Percentiles rank a stretch among this genome's conserved stretches.
Evolutionary conservation across 768 basidiomycete species (phyloP).

Genomic region (Roridomyces roridus): DNA sequence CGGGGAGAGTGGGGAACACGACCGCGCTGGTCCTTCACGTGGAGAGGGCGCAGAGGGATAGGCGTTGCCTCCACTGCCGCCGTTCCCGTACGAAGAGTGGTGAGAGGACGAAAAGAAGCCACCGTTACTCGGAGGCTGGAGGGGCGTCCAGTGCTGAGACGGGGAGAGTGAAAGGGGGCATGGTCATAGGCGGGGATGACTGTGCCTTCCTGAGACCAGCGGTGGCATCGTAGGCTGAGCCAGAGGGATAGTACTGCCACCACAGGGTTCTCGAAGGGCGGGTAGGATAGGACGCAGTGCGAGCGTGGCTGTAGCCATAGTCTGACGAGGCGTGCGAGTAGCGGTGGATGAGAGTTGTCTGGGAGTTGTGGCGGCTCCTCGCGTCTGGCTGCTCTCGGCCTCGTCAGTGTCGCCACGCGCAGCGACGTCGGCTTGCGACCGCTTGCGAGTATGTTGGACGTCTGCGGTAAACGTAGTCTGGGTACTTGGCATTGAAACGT

Average conservation of each 20-base stretch:
- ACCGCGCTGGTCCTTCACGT: not conserved
- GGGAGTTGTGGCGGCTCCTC: slow-evolving; percentile 24
- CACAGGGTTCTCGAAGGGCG: not conserved
- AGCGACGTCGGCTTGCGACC: slow-evolving; percentile 43
- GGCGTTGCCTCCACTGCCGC: no score
- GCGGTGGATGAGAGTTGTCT: slow-evolving; percentile 20
- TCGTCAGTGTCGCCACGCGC: slow-evolving; percentile 17
- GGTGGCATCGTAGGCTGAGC: not conserved
- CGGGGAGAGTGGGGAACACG: not conserved
- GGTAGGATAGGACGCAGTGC: slow-evolving; percentile 17
- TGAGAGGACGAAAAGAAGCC: not conserved
- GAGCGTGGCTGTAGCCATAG: not conserved
- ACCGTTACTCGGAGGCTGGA: not conserved
- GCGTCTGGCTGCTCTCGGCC: slow-evolving; percentile 21
- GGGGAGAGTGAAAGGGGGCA: not conserved
- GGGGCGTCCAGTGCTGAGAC: not conserved
- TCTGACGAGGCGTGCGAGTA: not conserved
- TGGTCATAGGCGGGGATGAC: slow-evolving; percentile 4
- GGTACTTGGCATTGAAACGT: slow-evolving; percentile 85
- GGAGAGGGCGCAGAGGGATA: not conserved
- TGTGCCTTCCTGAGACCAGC: slow-evolving; percentile 7
- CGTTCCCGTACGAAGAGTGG: not conserved
- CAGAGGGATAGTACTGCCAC: not conserved
- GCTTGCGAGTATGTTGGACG: slow-evolving; percentile 84
- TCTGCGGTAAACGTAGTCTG: slow-evolving; percentile 89